Evolutionary conservation across 495 filamentous ascomycete genomes (phyloP).

Genomic region (Podospora australis): DNA sequence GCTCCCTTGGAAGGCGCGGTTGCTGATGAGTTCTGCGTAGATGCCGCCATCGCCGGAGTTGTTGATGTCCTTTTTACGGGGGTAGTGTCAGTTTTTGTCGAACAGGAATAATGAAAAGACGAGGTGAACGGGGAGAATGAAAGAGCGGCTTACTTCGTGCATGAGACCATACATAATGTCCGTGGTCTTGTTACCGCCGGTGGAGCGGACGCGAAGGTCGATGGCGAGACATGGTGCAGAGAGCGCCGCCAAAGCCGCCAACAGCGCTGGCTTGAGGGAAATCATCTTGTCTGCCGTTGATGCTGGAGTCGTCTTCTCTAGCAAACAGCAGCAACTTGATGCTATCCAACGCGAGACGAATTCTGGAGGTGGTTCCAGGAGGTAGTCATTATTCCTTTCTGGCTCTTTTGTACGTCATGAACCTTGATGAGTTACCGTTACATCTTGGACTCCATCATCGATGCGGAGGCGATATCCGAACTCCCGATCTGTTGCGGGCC

Average conservation of each 20-base stretch:
- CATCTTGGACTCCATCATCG: too few species aligned
- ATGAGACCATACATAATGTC: conserved; percentile 36
- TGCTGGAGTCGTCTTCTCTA: too few species aligned
- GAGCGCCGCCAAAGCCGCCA: not conserved
- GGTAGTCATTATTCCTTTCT: too few species aligned
- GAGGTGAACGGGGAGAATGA: not conserved
- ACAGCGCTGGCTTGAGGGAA: not conserved
- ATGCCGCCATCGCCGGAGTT: conserved; percentile 72
- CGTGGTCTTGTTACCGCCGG: conserved; percentile 32
- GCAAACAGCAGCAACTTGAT: too few species aligned
- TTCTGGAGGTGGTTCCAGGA: too few species aligned
- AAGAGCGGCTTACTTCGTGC: conserved; percentile 34
- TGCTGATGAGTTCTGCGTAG: conserved; percentile 66
- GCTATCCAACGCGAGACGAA: too few species aligned
- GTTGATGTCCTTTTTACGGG: conserved; percentile 54
- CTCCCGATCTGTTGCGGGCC: too few species aligned
- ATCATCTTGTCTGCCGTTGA: not conserved
- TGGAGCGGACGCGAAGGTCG: conserved; percentile 26
- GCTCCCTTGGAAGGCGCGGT: conserved; percentile 58
- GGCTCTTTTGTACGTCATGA: too few species aligned
- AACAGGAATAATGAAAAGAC: not conserved
- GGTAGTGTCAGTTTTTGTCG: not conserved
- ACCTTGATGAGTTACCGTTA: too few species aligned
- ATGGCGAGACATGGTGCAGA: conserved; percentile 14
- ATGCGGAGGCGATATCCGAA: too few species aligned